Conservation (phyloP, 108 stramenopile species). For the Nitzschia sp. region DNA sequence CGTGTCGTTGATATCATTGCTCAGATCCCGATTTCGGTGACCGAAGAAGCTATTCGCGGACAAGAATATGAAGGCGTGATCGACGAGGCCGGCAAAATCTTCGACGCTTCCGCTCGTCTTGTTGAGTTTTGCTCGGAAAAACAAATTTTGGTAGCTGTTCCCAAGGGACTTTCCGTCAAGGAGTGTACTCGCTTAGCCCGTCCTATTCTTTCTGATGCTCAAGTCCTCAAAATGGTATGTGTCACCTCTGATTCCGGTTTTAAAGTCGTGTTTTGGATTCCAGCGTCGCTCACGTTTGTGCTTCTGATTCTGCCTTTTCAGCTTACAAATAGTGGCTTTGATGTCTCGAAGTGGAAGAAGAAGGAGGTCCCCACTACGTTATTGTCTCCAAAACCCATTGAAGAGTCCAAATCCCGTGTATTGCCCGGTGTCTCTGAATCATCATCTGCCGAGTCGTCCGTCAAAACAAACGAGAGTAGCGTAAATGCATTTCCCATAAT, state of each 20-base stretch:
- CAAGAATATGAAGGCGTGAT: constrained; percentile 56
- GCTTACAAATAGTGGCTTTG: constrained; percentile 7
- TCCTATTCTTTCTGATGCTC: constrained; percentile 70
- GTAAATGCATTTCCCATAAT: constrained; percentile 8
- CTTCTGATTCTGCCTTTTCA: neutral
- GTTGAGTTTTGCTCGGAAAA: constrained; percentile 49
- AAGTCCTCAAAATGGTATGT: constrained; percentile 76
- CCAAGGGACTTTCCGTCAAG: constrained; percentile 46
- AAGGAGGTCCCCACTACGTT: neutral
- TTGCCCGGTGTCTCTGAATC: neutral
- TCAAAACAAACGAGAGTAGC: neutral
- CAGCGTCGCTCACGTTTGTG: too few species aligned
- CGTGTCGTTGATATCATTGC: constrained; percentile 61
- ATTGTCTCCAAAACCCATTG: neutral
- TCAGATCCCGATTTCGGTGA: constrained; percentile 67
- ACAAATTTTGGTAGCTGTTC: constrained; percentile 73
- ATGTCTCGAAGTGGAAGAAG: constrained; percentile 11
- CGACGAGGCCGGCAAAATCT: constrained; percentile 5
- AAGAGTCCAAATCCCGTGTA: neutral
- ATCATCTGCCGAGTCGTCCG: neutral
- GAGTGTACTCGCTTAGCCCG: constrained; percentile 56
- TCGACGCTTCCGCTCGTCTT: constrained; percentile 29
- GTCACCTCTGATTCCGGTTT: neutral
- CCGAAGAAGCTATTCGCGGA: constrained; percentile 54
- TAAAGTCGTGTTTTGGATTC: too few species aligned